These are phyloP conservation scores for Tilletiopsis washingtonensis DNA, from an alignment of 1,284 basidiomycete genomes.

Conservation along the genomic window DNA sequence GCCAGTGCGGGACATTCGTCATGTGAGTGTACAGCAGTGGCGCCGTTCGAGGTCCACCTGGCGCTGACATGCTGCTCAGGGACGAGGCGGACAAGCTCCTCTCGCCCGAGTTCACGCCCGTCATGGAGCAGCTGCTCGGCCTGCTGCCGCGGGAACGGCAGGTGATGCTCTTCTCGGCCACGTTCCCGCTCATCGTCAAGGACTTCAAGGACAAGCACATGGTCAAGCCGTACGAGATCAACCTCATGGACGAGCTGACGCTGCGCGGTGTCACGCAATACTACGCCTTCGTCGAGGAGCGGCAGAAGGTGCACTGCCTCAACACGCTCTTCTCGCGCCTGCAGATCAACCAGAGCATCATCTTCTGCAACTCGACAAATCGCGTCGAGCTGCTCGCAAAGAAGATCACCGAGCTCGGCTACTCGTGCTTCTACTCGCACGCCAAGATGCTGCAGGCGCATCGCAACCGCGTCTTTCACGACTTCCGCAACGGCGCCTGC, in stretches of 20 bases:
- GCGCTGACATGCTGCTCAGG: neutral
- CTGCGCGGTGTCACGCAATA: slow-evolving; percentile 98
- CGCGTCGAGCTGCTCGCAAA: slow-evolving; percentile 97
- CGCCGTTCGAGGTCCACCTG: neutral
- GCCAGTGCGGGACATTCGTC: slow-evolving; percentile 79
- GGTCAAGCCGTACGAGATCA: slow-evolving; percentile 92
- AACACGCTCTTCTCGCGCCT: slow-evolving; percentile 96
- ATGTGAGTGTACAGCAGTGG: slow-evolving; percentile 18
- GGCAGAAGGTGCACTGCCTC: slow-evolving; percentile 97
- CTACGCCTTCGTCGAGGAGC: slow-evolving; percentile 97
- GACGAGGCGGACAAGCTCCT: slow-evolving; percentile 98
- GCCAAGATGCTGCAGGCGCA: slow-evolving; percentile 98
- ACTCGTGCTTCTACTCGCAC: slow-evolving; percentile 99
- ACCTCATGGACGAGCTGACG: slow-evolving; percentile 99
- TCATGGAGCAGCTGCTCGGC: slow-evolving; percentile 88
- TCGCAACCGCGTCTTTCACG: slow-evolving; percentile 98
- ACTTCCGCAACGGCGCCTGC: slow-evolving; percentile 96
- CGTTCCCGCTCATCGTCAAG: slow-evolving; percentile 98
- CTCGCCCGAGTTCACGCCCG: slow-evolving; percentile 93
- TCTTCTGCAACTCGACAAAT: slow-evolving; percentile 99
- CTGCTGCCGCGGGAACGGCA: slow-evolving; percentile 80
- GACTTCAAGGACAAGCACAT: slow-evolving; percentile 99
- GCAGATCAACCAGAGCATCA: slow-evolving; percentile 99
- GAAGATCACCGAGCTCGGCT: slow-evolving; percentile 97
- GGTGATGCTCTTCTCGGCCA: slow-evolving; percentile 98